phyloP scores from a whole-genome alignment of 768 basidiomycete genomes.

The Boletus sensibilis region DNA sequence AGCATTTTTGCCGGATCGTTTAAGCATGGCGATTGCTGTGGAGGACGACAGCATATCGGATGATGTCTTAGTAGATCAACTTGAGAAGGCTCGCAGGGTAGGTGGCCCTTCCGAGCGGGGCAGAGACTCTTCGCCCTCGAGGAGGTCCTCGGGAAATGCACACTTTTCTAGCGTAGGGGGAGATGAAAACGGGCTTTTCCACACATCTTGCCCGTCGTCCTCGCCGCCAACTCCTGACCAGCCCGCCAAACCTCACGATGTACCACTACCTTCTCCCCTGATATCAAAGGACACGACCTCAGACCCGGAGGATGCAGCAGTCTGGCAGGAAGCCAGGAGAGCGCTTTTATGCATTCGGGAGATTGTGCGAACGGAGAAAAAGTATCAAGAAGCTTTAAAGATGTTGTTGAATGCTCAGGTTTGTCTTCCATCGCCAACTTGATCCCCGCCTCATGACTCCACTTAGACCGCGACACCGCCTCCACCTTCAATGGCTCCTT shows the following conservation, averaged over 20 bases:
- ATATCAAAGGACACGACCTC: slow-evolving; percentile 2
- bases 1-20: not conserved
- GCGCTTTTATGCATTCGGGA: slow-evolving; percentile 48
- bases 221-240: not conserved
- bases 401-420: slow-evolving; percentile 39
- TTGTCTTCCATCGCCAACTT: slow-evolving; percentile 5
- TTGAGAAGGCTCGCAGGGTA: slow-evolving; percentile 44
- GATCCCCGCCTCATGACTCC: not conserved
- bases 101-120: not conserved
- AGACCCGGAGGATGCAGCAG: slow-evolving; percentile 24
- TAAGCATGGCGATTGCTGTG: slow-evolving; percentile 45
- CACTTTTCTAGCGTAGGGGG: not conserved
- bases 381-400: slow-evolving; percentile 39
- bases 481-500: slow-evolving; percentile 50
- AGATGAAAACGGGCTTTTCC: not conserved
- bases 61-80: slow-evolving; percentile 46
- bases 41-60: slow-evolving; percentile 51
- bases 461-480: slow-evolving; percentile 42
- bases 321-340: slow-evolving; percentile 40
- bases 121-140: not conserved
- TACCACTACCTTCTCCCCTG: not conserved
- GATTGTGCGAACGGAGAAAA: slow-evolving; percentile 47
- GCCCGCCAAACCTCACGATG: not conserved
- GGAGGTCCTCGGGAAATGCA: not conserved
- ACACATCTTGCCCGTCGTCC: not conserved